These are phyloP conservation scores for Apophysomyces ossiformis DNA, from an alignment of 371 early-diverging fungal genomes.

Conservation along the genomic window DNA sequence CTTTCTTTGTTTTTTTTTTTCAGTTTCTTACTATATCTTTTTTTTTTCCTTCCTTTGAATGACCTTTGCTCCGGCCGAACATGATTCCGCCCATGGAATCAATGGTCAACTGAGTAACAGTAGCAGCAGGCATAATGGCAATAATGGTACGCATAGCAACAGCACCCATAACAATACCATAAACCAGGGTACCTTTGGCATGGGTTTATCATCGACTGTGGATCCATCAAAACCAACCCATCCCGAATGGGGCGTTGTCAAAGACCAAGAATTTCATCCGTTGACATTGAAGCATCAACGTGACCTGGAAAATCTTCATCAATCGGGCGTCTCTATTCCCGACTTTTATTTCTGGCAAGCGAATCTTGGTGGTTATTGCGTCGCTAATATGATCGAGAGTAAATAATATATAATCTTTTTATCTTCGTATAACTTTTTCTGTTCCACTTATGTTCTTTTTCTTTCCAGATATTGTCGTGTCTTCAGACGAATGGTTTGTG, in stretches of 20 bases:
- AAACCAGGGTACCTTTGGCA: not conserved
- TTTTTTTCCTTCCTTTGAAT: not conserved
- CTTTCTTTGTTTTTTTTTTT: not conserved
- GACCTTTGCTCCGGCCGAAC: not conserved
- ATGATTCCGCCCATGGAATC: not conserved
- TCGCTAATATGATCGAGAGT: constrained; percentile 55
- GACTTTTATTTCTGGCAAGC: constrained; percentile 60
- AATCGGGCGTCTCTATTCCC: constrained; percentile 29
- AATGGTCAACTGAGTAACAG: not conserved
- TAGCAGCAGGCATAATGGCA: no score
- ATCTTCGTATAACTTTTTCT: no score
- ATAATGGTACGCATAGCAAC: no score
- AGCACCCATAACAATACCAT: no score
- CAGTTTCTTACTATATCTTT: not conserved
- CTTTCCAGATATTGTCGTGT: constrained; percentile 34
- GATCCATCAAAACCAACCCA: constrained; percentile 44
- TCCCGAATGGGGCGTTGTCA: constrained; percentile 53
- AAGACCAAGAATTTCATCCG: constrained; percentile 51
- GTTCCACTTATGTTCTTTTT: no score
- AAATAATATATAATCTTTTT: constrained; percentile 1
- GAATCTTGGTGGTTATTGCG: constrained; percentile 55
- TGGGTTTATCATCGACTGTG: not conserved
- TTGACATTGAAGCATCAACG: constrained; percentile 51
- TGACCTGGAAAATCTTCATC: constrained; percentile 43
- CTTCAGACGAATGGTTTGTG: constrained; percentile 40